A percentile compares a stretch with the other conserved stretches of the same genome.
phyloP scores from a whole-genome alignment of 192 early-diverging fungal genomes.

The Endogone sp. region DNA sequence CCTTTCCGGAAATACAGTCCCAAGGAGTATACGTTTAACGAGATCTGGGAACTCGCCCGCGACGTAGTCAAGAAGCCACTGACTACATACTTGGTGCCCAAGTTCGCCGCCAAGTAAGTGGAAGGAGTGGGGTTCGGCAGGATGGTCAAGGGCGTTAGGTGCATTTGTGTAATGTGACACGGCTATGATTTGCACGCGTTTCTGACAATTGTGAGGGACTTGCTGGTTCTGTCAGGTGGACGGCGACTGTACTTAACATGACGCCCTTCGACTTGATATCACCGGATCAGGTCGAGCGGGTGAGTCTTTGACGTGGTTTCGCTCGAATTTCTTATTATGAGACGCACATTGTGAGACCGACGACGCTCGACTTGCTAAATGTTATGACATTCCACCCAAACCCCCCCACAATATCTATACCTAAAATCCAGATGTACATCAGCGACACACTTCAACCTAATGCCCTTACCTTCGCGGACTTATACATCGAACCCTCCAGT shows the following conservation, averaged over 20 bases:
- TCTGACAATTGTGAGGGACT: not conserved
- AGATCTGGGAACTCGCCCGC: constrained; percentile 70
- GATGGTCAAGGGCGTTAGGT: no score
- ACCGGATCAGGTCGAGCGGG: constrained; percentile 85
- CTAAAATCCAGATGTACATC: constrained; percentile 50
- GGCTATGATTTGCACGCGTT: not conserved
- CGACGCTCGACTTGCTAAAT: not conserved
- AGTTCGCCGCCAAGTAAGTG: constrained; percentile 57
- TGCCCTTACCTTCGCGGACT: constrained; percentile 81
- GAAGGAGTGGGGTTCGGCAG: not conserved
- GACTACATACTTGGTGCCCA: constrained; percentile 57
- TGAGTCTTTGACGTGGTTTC: constrained; percentile 22
- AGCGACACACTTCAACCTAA: constrained; percentile 66
- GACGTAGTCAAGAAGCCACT: constrained; percentile 49
- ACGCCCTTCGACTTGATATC: constrained; percentile 72
- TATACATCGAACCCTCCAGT: constrained; percentile 75
- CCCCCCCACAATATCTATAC: not conserved
- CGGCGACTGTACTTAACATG: constrained; percentile 59
- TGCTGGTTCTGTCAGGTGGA: constrained; percentile 31
- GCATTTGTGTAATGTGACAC: no score
- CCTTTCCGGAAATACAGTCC: constrained; percentile 33
- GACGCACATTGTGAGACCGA: constrained; percentile 2
- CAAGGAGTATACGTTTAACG: constrained; percentile 67
- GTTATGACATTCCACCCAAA: not conserved
- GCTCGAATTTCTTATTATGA: no score